A percentile compares a stretch with the other conserved stretches of the same genome.
These are phyloP conservation scores for Silene uniflora DNA, from an alignment of 148 eudicot genomes.

Conservation along the genomic window DNA sequence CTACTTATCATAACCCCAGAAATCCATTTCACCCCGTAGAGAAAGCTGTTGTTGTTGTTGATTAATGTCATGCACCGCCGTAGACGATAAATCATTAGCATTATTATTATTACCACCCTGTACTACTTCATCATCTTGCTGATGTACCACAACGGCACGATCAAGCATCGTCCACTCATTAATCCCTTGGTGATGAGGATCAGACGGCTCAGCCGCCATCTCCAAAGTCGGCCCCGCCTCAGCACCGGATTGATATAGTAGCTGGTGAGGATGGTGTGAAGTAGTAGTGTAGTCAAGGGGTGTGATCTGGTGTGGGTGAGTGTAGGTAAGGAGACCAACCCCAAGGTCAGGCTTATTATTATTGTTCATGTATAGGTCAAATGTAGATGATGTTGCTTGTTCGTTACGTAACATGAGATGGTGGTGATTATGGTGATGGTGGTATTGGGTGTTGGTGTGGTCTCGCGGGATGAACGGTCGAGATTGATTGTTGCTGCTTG, in stretches of 20 bases:
- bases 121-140: conserved; percentile 25
- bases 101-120: background rate
- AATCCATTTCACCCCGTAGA: conserved; percentile 75
- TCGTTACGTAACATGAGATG: conserved; percentile 36
- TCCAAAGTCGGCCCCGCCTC: conserved; percentile 20
- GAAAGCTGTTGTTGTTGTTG: conserved; percentile 37
- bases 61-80: conserved; percentile 46
- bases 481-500: conserved; percentile 34
- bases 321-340: conserved; percentile 46
- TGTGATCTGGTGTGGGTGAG: conserved; percentile 44
- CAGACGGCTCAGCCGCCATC: conserved; percentile 28
- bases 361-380: conserved; percentile 46
- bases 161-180: conserved; percentile 55
- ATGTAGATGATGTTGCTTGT: conserved; percentile 32
- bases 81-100: conserved; percentile 28
- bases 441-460: background rate
- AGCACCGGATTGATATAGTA: conserved; percentile 26
- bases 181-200: conserved; percentile 30
- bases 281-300: conserved; percentile 30
- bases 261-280: conserved; percentile 23
- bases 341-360: conserved; percentile 33
- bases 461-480: conserved; percentile 24
- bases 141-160: conserved; percentile 22
- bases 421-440: conserved; percentile 40
- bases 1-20: conserved; percentile 79